Base-by-base conservation (phyloP, 495 filamentous ascomycete genomes). In the Trypethelium eluteriae region DNA sequence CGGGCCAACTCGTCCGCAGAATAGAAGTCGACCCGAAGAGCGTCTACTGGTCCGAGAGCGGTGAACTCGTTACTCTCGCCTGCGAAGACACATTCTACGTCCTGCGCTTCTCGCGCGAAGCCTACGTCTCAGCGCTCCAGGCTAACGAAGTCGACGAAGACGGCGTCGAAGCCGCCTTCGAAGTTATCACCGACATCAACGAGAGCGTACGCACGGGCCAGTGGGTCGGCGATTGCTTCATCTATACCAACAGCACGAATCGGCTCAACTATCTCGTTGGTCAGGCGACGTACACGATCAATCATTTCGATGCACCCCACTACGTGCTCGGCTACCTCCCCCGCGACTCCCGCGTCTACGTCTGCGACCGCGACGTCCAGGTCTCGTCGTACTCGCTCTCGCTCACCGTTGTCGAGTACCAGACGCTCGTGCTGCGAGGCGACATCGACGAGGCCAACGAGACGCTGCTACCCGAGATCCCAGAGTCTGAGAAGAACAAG, bases 171-270 rank as follows among this genome's bases (percentile, higher is more conserved):
- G 84, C 91, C n/a, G 94, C 94, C 32, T 96, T 98, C 71, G 94
- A 97, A 69, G 87, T 96, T 44, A 87, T 97, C 62, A 95, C 92
- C 34, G 94, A 97, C 73, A 92, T 97, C 75, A 92, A 90, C 67
- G 95, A 98, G 79, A 88, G 86, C 68, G 90, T 98, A 56, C 88
- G 90, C 61, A 96, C 95, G n/a, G 94, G 92, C 57, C 87, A 94
- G 79, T 99, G 94, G 94, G 88, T 99, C 66, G 94, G 94, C 35
- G 94, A 99, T 77, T 96, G 93, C 79, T 94, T 99, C 81, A 93
- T 98, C 74, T 99, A 98, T 81, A 97, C 94, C 38, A 98, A 92
- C 81, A 88, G 85, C 71, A 96, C 93, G 36, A 97, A 98, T 83
- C 90, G 94, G 64, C 80, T 99, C 67, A 99, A 98, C 82, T 97